Base-by-base conservation (phyloP, 306 rosid genomes). In the Astragalus membranaceus region DNA sequence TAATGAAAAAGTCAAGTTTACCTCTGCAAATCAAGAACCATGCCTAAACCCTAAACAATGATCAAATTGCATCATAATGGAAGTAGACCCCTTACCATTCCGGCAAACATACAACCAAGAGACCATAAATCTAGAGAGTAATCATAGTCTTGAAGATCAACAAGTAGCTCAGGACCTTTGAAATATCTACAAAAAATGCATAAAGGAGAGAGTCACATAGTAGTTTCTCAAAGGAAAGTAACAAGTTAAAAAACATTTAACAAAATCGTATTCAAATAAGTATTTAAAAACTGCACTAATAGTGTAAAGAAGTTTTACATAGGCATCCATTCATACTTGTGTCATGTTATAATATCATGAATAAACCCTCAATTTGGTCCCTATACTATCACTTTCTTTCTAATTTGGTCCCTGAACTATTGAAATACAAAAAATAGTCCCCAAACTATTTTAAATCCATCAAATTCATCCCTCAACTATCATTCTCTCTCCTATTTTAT, bases 151-250 rank as follows among this genome's bases (percentile, higher is more conserved):
- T 91, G 96, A 78, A 91, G 88, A 87, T 91, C 96, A 76, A 91
- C 89, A 75, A 91, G 97, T 77, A 91, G 96, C 80, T 91, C 97
- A 10, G 97, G 97, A 37, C 97, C 97, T 83, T 91, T 91, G 78
- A 86, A 91, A 82, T 91, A 91, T 80, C 97, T 91, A 84, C 82
- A 83, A 71, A 62, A 7, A 49, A 67, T 43, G 36, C 4, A 12
- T 32, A 48, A 69, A n/a, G 53, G 39, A 10, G 39, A 69, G 64
- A 16, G 43, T 54, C 33, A 70, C 29, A 30, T 14, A 70, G 32
- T 6, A 56, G 67, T 44, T 70, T 70, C 11, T 57, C 5, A 4
- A 42, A 44, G 16, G 56, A 6, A 70, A 70, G 66, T 64, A 23
- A 44, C 4, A 64, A 39, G 20, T 64, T 64, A 1, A 64, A 23